Evolutionary conservation across 257 asterid species (phyloP).

Genomic region (Plantago major): DNA sequence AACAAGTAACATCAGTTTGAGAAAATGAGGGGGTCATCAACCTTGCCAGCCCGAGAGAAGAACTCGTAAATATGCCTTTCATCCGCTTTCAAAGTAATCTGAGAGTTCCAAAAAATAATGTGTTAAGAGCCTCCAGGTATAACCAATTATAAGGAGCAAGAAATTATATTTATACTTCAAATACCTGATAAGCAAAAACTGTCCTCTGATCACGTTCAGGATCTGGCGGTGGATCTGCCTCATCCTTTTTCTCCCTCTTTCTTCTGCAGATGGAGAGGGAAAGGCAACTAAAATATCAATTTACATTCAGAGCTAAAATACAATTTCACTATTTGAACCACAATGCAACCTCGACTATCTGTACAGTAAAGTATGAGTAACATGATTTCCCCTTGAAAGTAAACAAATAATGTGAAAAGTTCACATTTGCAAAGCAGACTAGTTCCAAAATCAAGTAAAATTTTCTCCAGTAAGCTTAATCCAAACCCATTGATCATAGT

Average conservation of each 20-base stretch:
- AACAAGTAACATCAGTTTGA: constrained; percentile 8
- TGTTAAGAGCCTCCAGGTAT: constrained; percentile 25
- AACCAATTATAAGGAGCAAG: constrained; percentile 18
- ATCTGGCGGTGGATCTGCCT: constrained; percentile 50
- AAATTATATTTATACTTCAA: constrained; percentile 16
- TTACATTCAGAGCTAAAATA: not conserved
- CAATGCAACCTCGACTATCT: constrained; percentile 31
- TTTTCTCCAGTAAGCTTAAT: constrained; percentile 47
- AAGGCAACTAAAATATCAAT: constrained; percentile 15
- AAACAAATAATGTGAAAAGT: constrained; percentile 30
- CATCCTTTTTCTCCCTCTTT: constrained; percentile 60
- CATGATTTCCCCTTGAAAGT: constrained; percentile 31
- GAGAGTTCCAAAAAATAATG: constrained; percentile 17
- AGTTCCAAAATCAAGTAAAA: constrained; percentile 40
- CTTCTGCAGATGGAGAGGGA: constrained; percentile 38
- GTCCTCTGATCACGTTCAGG: constrained; percentile 72
- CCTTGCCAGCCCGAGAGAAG: constrained; percentile 78
- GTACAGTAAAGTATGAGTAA: constrained; percentile 25
- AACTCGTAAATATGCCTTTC: constrained; percentile 67
- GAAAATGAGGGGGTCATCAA: constrained; percentile 24
- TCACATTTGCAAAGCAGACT: constrained; percentile 34
- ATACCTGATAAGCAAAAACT: constrained; percentile 78
- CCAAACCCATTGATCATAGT: constrained; percentile 42
- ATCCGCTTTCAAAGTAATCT: constrained; percentile 66
- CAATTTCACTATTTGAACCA: constrained; percentile 30